Base-by-base conservation (phyloP, 2,329 filamentous ascomycete species). In the Aspergillus sp. region DNA sequence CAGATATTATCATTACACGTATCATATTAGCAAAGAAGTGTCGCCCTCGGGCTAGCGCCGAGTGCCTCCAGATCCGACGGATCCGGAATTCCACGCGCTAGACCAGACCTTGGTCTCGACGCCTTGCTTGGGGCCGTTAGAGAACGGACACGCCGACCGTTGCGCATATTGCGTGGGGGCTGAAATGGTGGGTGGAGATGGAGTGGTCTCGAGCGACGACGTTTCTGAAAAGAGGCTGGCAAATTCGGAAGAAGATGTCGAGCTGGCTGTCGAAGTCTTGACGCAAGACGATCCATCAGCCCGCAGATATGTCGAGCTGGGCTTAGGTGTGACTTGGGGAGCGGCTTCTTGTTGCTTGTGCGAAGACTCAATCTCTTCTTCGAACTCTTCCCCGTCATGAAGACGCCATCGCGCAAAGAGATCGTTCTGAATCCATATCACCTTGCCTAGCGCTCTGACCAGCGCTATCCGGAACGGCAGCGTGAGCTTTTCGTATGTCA, bases 391-490 rank as follows among this genome's bases (percentile, higher is more conserved):
- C 51, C 88, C 87, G 65, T 90, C 88, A 36, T 83, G 81, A 36
- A 90, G 84, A 69, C 92, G 90, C 88, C 90, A 93, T 73, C 89
- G 90, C 15, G 90, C 89, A 73, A 94, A 90, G 25, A 94, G 81
- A 73, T 94, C 90, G 71, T 94, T 94, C 76, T 94, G 91, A 65
- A 94, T 92, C 90, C 90, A 94, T 64, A 94, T 88, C 23, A 94
- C 87, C 74, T 95, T 94, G 63, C 86, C 86, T 19, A 94, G 80
- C 0, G 91, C 90, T 72, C 89, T 90, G 51, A 93, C 83, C 3
- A 94, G 82, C 17, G 85, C 88, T 19, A 90, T 87, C 77, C 93
- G 93, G 75, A 84, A 84, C 60, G 82, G 80, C 68, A 90, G 81
- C 39, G 83, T 81, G 41, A 95, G 80, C 2, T 84, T 83, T 1